Base-by-base conservation (phyloP, 2,329 filamentous ascomycete genomes). In the Fusarium circinatum region DNA sequence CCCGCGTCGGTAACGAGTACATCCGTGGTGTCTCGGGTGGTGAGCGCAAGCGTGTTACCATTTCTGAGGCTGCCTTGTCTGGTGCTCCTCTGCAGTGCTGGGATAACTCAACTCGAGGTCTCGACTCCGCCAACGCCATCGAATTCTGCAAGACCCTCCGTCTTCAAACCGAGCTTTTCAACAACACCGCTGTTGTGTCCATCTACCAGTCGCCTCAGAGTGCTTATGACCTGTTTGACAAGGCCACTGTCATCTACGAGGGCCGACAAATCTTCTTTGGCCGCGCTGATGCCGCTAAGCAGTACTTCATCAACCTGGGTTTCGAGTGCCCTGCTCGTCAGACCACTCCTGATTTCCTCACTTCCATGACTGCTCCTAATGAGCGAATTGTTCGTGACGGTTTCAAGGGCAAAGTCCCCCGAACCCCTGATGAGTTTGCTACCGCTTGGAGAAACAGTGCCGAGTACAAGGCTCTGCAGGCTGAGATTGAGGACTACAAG, bases 91-190 rank as follows among this genome's bases (percentile, higher is more conserved):
- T 91, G n/a, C 89, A 91, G 78, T 90, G 89, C 84, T 91, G 89
- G 89, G 89, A 94, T 78, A 94, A 94, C 84, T 91, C 89, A 45
- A 94, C 92, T 32, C 87, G 92, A 83, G 92, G 92, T 82, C 85
- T 94, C 38, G 92, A 94, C 82, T 92, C 89, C 38, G 92, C 92
- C 82, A 94, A 94, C 80, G 92, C 92, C 59, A 87, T 94, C 68
- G 92, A 94, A 81, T 94, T 94, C 80, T 91, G 89, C 82, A 92
- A 89, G 83, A 94, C 91, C 2, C 84, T 94, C 14, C 89, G 91
- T 42, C 85, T 92, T 57, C 88, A 91, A 79, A 90, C 91, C 3
- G 91, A 94, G 77, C 86, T 94, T 38, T 91, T 90, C 69, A 87
- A 87, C 69, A 89, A 84, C 79, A 92, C 91, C 6, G 90, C 91